Evolutionary conservation across 768 basidiomycete genomes (phyloP), one percentile per base, ranked within the genome.

Genomic region (Leccinum barrowsii): DNA sequence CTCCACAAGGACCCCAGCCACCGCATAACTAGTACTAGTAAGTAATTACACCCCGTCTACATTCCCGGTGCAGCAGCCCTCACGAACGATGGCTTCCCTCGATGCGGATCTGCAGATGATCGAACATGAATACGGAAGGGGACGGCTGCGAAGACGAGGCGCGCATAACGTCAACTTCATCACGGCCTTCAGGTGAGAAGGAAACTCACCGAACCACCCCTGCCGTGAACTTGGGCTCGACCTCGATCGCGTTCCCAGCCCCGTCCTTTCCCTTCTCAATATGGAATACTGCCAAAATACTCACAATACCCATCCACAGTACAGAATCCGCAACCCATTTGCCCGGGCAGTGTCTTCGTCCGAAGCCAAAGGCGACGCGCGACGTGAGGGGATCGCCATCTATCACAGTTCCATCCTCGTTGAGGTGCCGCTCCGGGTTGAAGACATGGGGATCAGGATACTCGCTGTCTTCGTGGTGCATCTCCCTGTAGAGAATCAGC

Each of bases 161-260:
- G 53, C 52, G n/a, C 24, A 15, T 44, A 50, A 56, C 55, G 59
- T 70, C 51, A 68, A 46, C 54, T 30, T 54, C 51, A 40, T 19
- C 19, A 19, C 54, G 37, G 50, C 19, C 54, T 46, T 57, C 44
- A 56, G 28, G 19, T 34, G 24, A 17, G 26, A 32, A 55, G 59
- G 50, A 61, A 53, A 62, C 72, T n/a, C 13, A 73, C 72, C 66
- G 67, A 60, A 74, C 60, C 35, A 75, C 66, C n/a, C 72, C 72
- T 44, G 66, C 55, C 10, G 65, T 70, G 60, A 73, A 74, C 17
- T 69, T 60, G 57, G 70, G 68, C 49, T 64, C 68, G 0, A 67
- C 63, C 40, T 64, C 67, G 15, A 73, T 34, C 30, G 54, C 68
- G n/a, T 34, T 59, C 22, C 73, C 71, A 26, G n/a, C 34, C 19